Conservation (phyloP, 1,284 basidiomycete species). For the Fomitopsis schrenkii region DNA sequence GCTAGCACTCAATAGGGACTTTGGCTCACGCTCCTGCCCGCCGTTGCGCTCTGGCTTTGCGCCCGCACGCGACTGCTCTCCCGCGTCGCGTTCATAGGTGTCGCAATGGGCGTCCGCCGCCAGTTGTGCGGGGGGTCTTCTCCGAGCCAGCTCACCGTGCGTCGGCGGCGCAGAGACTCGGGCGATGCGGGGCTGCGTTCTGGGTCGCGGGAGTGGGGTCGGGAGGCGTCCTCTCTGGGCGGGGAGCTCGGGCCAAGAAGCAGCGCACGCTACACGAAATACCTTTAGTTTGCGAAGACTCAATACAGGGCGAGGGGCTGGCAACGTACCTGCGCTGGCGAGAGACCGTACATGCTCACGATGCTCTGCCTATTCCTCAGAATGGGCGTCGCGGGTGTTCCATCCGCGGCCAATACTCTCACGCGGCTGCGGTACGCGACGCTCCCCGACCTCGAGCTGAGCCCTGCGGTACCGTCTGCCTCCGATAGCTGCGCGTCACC, state of each 20-base stretch:
- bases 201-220: constrained; percentile 15
- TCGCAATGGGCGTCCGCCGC: constrained; percentile 8
- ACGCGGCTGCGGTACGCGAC: constrained; percentile 35
- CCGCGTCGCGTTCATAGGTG: constrained; percentile 11
- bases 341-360: constrained; percentile 61
- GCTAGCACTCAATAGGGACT: not conserved
- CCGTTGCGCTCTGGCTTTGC: not conserved
- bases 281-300: not conserved
- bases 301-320: too few relatives aligned
- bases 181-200: constrained; percentile 18
- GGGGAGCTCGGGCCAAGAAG: constrained; percentile 52
- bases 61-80: constrained; percentile 15
- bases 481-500: constrained; percentile 23
- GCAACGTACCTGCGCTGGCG: constrained; percentile 61
- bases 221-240: constrained; percentile 40
- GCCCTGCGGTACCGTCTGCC: constrained; percentile 23
- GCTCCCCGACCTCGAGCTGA: constrained; percentile 22
- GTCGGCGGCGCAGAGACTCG: constrained; percentile 31
- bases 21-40: constrained; percentile 6
- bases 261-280: constrained; percentile 43
- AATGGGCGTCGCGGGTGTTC: constrained; percentile 29
- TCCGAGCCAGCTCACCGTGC: constrained; percentile 43
- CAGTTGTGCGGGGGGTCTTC: constrained; percentile 24
- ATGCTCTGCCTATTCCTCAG: constrained; percentile 50
- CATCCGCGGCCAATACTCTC: constrained; percentile 42